Evolutionary conservation across 306 rosid genomes (phyloP).

Genomic region (Fragaria iinumae): DNA sequence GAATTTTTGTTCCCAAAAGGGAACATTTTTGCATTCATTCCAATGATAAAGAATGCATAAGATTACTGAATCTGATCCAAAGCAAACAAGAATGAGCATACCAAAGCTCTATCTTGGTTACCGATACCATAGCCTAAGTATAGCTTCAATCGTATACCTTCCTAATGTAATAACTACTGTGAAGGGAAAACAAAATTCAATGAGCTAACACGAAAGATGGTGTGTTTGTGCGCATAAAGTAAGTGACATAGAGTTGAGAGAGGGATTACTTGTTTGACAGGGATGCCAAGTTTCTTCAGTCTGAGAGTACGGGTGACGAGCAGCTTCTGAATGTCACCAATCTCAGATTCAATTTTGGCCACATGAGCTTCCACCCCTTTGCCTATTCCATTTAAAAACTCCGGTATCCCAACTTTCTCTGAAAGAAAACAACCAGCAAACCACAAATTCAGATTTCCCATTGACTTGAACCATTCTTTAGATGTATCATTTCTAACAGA

Average conservation of each 20-base stretch:
- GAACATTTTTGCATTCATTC: too few species aligned
- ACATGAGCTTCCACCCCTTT: slow-evolving; percentile 74
- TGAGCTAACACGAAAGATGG: too few species aligned
- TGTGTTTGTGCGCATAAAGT: neutral
- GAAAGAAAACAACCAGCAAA: slow-evolving; percentile 25
- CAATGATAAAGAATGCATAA: neutral
- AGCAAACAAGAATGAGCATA: neutral
- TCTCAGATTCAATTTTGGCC: slow-evolving; percentile 71
- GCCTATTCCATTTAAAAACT: slow-evolving; percentile 77
- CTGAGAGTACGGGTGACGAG: slow-evolving; percentile 77
- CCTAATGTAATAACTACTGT: neutral
- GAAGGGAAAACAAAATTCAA: neutral
- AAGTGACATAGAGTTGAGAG: neutral
- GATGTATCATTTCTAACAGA: neutral
- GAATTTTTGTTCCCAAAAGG: neutral
- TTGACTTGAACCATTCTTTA: neutral
- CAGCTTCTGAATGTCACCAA: slow-evolving; percentile 76
- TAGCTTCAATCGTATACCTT: neutral
- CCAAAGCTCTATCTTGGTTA: neutral
- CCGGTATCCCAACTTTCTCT: slow-evolving; percentile 87
- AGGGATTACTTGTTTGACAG: slow-evolving; percentile 70
- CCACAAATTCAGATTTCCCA: slow-evolving; percentile 9
- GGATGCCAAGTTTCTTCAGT: slow-evolving; percentile 78
- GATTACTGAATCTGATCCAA: neutral
- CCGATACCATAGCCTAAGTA: neutral